These are phyloP conservation scores for Fomitopsis betulina DNA, from an alignment of 1,284 basidiomycete species.

Conservation along the genomic window DNA sequence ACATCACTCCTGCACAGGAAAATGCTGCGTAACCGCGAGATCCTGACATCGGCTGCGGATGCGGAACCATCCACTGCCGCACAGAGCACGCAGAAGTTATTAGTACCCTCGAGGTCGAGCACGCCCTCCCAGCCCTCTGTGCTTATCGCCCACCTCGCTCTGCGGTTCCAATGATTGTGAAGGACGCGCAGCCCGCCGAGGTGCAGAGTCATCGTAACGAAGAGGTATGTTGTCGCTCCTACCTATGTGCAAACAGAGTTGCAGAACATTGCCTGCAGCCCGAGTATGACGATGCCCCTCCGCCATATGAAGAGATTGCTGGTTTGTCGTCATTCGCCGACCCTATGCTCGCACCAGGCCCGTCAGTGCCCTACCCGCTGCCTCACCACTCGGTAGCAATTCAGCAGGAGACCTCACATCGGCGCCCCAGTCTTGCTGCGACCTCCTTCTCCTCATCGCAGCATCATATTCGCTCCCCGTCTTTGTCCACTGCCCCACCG, in stretches of 20 bases:
- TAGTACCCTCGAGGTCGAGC: too few relatives aligned
- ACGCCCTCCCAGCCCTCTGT: too few relatives aligned
- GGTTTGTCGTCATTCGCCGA: neutral
- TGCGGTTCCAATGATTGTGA: neutral
- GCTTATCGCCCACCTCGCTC: too few relatives aligned
- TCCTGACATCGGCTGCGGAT: too few relatives aligned
- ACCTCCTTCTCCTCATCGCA: neutral
- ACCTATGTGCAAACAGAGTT: neutral
- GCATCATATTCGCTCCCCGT: neutral
- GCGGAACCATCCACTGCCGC: too few relatives aligned
- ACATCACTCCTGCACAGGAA: too few relatives aligned
- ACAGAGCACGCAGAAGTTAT: too few relatives aligned
- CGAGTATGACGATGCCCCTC: neutral
- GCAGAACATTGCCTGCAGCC: neutral
- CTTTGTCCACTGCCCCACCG: neutral
- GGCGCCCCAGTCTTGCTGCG: neutral
- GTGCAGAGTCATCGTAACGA: neutral
- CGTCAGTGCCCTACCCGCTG: neutral
- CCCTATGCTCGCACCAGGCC: neutral
- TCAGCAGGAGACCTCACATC: too few relatives aligned
- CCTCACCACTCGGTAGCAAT: neutral
- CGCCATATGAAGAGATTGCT: slow-evolving; percentile 1
- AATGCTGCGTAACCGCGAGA: too few relatives aligned
- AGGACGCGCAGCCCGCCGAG: neutral
- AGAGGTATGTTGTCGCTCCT: neutral